A percentile compares a stretch with the other conserved stretches of the same genome.
These are phyloP conservation scores for Stachybotrys echinatus DNA, from an alignment of 2,329 filamentous ascomycete genomes.

Conservation along the genomic window DNA sequence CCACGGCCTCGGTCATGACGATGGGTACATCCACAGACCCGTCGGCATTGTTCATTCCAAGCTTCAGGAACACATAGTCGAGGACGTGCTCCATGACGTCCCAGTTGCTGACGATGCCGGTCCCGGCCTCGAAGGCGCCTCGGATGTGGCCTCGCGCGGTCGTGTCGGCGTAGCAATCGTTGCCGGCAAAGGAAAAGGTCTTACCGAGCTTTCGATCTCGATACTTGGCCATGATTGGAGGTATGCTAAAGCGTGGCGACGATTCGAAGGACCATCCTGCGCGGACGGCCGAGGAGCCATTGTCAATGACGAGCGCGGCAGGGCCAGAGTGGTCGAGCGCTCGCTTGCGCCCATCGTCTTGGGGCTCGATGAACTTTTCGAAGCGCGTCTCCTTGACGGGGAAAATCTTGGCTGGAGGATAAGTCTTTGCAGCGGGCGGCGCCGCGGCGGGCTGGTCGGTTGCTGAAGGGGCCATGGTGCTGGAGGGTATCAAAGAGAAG, in stretches of 20 bases:
- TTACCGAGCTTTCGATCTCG: constrained; percentile 89
- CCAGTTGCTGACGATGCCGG: constrained; percentile 93
- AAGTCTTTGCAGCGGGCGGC: constrained; percentile 33
- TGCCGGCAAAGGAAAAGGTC: constrained; percentile 87
- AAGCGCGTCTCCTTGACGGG: constrained; percentile 59
- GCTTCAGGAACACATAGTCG: constrained; percentile 91
- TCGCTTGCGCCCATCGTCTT: constrained; percentile 64
- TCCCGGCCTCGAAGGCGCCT: constrained; percentile 85
- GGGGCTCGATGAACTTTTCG: constrained; percentile 47
- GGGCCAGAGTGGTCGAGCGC: constrained; percentile 54
- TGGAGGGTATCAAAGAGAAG: constrained; percentile 5
- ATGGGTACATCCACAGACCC: constrained; percentile 79
- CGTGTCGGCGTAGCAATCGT: constrained; percentile 91
- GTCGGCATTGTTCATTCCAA: constrained; percentile 73
- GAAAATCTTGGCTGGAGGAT: constrained; percentile 51
- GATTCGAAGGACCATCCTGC: constrained; percentile 95
- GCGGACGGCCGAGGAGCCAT: constrained; percentile 86
- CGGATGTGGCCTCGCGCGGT: constrained; percentile 87
- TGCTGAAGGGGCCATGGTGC: constrained; percentile 48
- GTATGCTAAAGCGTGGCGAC: constrained; percentile 71
- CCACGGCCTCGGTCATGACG: constrained; percentile 92
- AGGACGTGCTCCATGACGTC: constrained; percentile 93
- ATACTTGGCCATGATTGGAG: constrained; percentile 91
- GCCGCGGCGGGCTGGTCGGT: constrained; percentile 36
- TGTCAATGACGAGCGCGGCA: constrained; percentile 93